Evolutionary conservation across 371 early-diverging fungal species (phyloP).

Genomic region (Actinomortierella wolfii): DNA sequence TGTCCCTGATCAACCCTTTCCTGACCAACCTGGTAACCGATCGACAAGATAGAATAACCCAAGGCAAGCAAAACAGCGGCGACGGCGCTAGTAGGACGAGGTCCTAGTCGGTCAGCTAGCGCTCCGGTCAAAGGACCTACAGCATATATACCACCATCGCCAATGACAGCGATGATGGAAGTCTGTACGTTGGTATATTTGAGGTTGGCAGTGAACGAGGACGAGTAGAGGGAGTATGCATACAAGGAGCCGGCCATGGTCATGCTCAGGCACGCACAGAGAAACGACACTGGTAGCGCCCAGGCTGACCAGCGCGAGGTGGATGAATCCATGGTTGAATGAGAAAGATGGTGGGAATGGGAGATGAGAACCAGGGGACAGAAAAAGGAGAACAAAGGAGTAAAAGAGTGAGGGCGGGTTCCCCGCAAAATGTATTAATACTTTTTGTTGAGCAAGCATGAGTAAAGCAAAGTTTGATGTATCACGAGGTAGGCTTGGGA

Average conservation of each 20-base stretch:
- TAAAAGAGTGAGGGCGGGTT: too few relatives aligned
- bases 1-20: slow-evolving; percentile 8
- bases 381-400: too few relatives aligned
- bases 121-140: slow-evolving; percentile 28
- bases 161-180: slow-evolving; percentile 30
- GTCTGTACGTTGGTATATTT: slow-evolving; percentile 34
- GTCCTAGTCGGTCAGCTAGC: slow-evolving; percentile 36
- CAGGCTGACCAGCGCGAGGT: slow-evolving; percentile 8
- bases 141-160: slow-evolving; percentile 37
- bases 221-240: slow-evolving; percentile 35
- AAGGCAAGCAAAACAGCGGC: slow-evolving; percentile 15
- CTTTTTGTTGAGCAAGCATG: too few relatives aligned
- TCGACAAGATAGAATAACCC: slow-evolving; percentile 28
- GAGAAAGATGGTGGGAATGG: too few relatives aligned
- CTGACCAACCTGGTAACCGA: slow-evolving; percentile 12
- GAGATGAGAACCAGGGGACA: too few relatives aligned
- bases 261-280: slow-evolving; percentile 35
- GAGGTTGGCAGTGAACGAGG: slow-evolving; percentile 23
- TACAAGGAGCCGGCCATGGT: slow-evolving; percentile 35
- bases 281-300: slow-evolving; percentile 18
- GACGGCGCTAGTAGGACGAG: slow-evolving; percentile 17
- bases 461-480: too few relatives aligned
- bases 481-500: too few relatives aligned
- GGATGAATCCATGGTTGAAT: too few relatives aligned
- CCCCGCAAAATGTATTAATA: too few relatives aligned